Evolutionary conservation across 2,329 filamentous ascomycete genomes (phyloP), one percentile per base, ranked within the genome.

Genomic region (Sclerotinia sclerotiorum): DNA sequence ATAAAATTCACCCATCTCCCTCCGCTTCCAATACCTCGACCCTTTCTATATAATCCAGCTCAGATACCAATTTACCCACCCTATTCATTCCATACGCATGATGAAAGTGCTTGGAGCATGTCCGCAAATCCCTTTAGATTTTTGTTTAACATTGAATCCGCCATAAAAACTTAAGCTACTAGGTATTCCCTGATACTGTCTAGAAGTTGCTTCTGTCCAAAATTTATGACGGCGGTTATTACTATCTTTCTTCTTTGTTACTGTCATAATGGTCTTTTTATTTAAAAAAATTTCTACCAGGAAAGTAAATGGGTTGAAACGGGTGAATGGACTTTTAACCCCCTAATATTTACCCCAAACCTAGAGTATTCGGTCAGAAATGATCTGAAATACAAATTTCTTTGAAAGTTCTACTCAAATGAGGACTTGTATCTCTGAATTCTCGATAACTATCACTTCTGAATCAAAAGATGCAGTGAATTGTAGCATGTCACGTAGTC

Each of bases 121-220:
- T 21, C 48, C 10, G 5, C 17, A 5, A 5, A 5, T 55, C 27
- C 27, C 11, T 32, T 6, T 5, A 3, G 5, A 32, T 1, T 3
- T 21, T 21, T 55, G 52, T 15, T 55, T 5, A 32, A 11, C 17
- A 21, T 21, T 5, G 2, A 32, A 13, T 55, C 0, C 3, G 17
- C 3, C 3, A 3, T 32, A 11, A 0, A 21, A 4, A 5, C 7
- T 21, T 54, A 21, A 21, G 17, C 19, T 32, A n/a, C n/a, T n/a
- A n/a, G n/a, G n/a, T n/a, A 0, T 32, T 21, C 3, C 27, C 21
- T 2, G 1, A 54, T 17, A 1, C 0, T 32, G 3, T 19, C 1
- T 10, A 32, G 21, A 32, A 32, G 3, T 2, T 2, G 17, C 2
- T 5, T 55, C 7, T 3, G 21, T 19, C 19, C 7, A 2, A 32